A percentile compares a stretch with the other conserved stretches of the same genome.
Conservation (phyloP, 2,329 filamentous ascomycete genomes). For the Botrytis pseudocinerea region DNA sequence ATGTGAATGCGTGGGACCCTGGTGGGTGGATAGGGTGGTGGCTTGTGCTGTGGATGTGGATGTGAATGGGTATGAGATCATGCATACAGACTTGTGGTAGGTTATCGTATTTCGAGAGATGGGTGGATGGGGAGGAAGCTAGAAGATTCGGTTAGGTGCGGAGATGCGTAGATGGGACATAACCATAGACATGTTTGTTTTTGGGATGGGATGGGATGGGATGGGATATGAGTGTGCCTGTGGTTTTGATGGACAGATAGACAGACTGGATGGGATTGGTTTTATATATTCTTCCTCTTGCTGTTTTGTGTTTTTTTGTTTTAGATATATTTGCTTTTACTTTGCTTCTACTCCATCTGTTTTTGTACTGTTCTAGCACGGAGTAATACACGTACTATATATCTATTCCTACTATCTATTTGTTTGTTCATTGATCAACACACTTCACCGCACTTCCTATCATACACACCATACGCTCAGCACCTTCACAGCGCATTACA, state of each 20-base stretch:
- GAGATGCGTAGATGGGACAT: not conserved
- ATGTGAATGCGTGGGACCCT: not conserved
- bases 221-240: not conserved
- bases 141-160: not conserved
- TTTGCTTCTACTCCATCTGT: not conserved
- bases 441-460: not conserved
- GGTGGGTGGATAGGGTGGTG: not conserved
- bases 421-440: not conserved
- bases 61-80: not conserved
- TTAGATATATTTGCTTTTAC: not conserved
- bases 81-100: not conserved
- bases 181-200: not conserved
- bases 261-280: not conserved
- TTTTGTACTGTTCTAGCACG: not conserved
- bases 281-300: not conserved
- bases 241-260: not conserved
- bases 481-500: not conserved
- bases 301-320: not conserved
- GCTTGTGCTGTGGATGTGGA: no score
- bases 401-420: not conserved
- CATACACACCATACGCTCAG: not conserved
- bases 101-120: not conserved
- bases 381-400: not conserved
- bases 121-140: not conserved
- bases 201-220: not conserved